Base-by-base conservation (phyloP, 2,329 filamentous ascomycete genomes). In the Venturia aucupariae region DNA sequence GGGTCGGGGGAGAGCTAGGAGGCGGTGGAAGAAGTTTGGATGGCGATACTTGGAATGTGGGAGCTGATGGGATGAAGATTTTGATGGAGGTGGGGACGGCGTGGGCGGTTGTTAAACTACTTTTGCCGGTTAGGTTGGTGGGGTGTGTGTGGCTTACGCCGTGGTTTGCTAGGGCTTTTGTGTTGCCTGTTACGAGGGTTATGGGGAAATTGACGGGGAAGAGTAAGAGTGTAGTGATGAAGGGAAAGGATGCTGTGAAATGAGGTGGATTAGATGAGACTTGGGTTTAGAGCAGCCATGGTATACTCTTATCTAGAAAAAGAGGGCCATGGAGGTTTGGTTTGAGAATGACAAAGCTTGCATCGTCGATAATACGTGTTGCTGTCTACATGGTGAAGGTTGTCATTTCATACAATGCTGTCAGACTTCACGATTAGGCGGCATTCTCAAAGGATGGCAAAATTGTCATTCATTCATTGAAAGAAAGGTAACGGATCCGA, bases 61-160 rank as follows among this genome's bases (percentile, higher is more conserved):
- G 76, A 22, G 75, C 80, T 65, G 72, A 70, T 24, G 83, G 83
- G 0, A 79, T 82, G 42, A 80, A 81, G 66, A 67, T 86, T 66
- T 77, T 87, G 39, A 76, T 86, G 27, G 85, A 87, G 75, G 84
- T 97, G 68, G 94, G 90, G 30, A 88, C 94, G 24, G 92, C 94
- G 5, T 99, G 94, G 79, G 89, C 91, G 0, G 83, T 97, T 67
- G 95, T 91, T 0, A 99, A 99, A 77, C 86, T 86, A 19, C 72
- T 97, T 65, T 74, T 99, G 67, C 91, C 94, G 0, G 71, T 90
- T 15, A 83, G 94, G 69, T 84, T 99, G 67, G 78, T 88, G 32
- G 76, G 85, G 7, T 96, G 92, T 76, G 82, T 95, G 4, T 96
- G 90, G 90, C 88, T 84, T 17, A 96, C 94, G 59, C 94, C 94